Evolutionary conservation across 768 basidiomycete genomes (phyloP).

Genomic region (Ephemerocybe angulata): DNA sequence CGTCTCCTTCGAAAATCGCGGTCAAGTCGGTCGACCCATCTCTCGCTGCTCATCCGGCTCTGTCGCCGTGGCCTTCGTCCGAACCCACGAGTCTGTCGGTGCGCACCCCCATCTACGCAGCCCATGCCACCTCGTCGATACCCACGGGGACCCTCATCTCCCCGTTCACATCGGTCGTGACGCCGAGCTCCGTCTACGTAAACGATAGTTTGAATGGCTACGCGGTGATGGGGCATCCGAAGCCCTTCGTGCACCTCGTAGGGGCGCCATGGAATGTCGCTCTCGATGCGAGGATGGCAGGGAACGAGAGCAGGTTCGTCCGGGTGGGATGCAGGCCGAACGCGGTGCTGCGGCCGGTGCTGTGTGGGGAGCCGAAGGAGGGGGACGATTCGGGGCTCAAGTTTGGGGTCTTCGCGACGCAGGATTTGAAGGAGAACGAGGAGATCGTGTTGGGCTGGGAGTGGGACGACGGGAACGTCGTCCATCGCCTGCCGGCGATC

Average conservation of each 20-base stretch:
- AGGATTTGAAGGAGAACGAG: slow-evolving; percentile 72
- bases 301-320: slow-evolving; percentile 43
- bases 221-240: slow-evolving; percentile 75
- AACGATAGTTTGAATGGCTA: slow-evolving; percentile 85
- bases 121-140: slow-evolving; percentile 62
- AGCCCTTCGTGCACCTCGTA: slow-evolving; percentile 77
- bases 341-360: slow-evolving; percentile 55
- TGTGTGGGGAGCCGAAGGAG: slow-evolving; percentile 29
- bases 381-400: slow-evolving; percentile 38
- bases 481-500: slow-evolving; percentile 73
- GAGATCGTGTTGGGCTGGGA: slow-evolving; percentile 93
- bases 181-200: slow-evolving; percentile 66
- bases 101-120: too few relatives aligned
- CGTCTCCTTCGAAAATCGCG: slow-evolving; percentile 8
- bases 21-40: too few relatives aligned
- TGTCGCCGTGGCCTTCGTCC: too few relatives aligned
- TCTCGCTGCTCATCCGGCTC: too few relatives aligned
- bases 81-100: too few relatives aligned
- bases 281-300: background rate
- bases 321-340: slow-evolving; percentile 64
- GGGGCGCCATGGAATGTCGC: slow-evolving; percentile 68
- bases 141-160: slow-evolving; percentile 54
- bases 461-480: slow-evolving; percentile 90
- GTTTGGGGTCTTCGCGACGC: slow-evolving; percentile 79
- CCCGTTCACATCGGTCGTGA: slow-evolving; percentile 60